These are phyloP conservation scores for Tylopilus intermedius DNA, from an alignment of 768 basidiomycete genomes.

Conservation along the genomic window DNA sequence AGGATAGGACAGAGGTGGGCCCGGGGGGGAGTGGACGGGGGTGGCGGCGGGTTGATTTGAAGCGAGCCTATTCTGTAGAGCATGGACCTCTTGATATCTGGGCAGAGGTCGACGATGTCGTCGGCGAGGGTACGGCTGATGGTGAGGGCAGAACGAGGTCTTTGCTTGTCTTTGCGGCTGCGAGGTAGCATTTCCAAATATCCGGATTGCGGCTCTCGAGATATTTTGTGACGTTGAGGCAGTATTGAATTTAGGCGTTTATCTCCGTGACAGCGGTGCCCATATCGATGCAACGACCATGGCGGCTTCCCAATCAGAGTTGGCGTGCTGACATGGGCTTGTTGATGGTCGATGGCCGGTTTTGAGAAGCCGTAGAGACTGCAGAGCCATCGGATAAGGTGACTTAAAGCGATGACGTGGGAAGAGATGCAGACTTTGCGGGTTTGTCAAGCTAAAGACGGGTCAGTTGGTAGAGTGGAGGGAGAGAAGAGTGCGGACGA, in stretches of 20 bases:
- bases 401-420: constrained; percentile 19
- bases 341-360: constrained; percentile 61
- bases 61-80: constrained; percentile 65
- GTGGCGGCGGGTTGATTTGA: constrained; percentile 11
- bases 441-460: constrained; percentile 26
- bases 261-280: constrained; percentile 71
- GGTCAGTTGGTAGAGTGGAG: background rate
- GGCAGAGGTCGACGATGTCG: constrained; percentile 64
- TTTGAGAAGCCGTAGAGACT: constrained; percentile 66
- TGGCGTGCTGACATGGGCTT: constrained; percentile 20
- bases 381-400: constrained; percentile 56
- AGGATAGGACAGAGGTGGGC: constrained; percentile 19
- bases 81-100: constrained; percentile 56
- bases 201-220: constrained; percentile 77
- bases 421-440: constrained; percentile 14
- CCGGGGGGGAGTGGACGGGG: background rate
- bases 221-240: constrained; percentile 84
- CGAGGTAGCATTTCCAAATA: constrained; percentile 70
- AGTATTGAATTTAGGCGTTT: constrained; percentile 62
- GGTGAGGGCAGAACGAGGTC: constrained; percentile 64
- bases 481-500: constrained; percentile 47
- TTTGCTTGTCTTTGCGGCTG: constrained; percentile 57
- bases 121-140: constrained; percentile 63
- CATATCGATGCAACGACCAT: constrained; percentile 81
- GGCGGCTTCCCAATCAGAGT: constrained; percentile 59